These are phyloP conservation scores for Pythium chondricola DNA, from an alignment of 352 stramenopile species.

Conservation along the genomic window DNA sequence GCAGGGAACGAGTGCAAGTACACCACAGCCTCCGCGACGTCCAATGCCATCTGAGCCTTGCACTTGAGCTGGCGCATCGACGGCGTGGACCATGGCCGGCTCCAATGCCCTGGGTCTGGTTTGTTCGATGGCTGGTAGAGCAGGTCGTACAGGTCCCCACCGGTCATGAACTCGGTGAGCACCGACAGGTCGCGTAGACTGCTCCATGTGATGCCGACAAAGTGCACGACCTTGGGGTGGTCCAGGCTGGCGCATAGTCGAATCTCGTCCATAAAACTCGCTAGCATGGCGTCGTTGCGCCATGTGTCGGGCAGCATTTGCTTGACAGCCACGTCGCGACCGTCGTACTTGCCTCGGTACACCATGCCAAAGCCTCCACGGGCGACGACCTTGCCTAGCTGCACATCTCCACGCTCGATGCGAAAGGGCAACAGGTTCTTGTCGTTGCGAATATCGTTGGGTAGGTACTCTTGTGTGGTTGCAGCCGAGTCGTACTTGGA, in stretches of 20 bases:
- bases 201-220: conserved; percentile 21
- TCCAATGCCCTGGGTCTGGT: neutral
- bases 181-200: conserved; percentile 20
- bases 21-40: conserved; percentile 11
- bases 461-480: neutral
- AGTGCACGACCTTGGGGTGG: conserved; percentile 27
- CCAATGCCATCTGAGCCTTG: conserved; percentile 10
- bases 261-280: conserved; percentile 29
- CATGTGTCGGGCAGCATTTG: conserved; percentile 14
- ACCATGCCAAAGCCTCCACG: conserved; percentile 10
- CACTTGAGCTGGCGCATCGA: neutral
- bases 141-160: conserved; percentile 15
- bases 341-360: neutral
- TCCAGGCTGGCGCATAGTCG: conserved; percentile 21
- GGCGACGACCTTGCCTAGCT: neutral
- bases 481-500: no score
- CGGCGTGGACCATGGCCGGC: neutral
- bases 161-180: conserved; percentile 23
- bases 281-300: conserved; percentile 7
- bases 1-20: conserved; percentile 18
- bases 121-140: neutral
- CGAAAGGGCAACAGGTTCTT: neutral
- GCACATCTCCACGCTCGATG: neutral
- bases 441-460: conserved; percentile 6
- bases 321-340: conserved; percentile 6